Evolutionary conservation across 1,139 yeast genomes (phyloP), one percentile per base, ranked within the genome.

Genomic region (Yamadazyma atlantica): DNA sequence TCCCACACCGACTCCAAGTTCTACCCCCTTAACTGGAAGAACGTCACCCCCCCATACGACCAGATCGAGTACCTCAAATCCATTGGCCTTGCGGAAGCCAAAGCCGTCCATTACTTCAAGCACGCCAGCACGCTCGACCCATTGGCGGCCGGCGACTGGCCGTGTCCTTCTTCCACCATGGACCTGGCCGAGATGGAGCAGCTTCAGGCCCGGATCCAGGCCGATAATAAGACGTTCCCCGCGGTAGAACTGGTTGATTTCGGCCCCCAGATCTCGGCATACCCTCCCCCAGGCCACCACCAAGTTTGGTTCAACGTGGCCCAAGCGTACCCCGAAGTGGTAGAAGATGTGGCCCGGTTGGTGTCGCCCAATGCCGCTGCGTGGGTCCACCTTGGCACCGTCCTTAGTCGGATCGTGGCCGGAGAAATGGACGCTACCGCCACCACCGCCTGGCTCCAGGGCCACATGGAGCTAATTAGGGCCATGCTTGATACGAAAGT

Each of bases 41-140:
- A 69, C 30, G 77, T 79, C 3, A 57, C 69, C 4, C 82, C 82
- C 9, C 73, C 85, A 0, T 62, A 65, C n/a, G 66, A 66, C 8
- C 75, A 78, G 46, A 57, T 75, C 7, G 66, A 70, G 4, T 78
- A 74, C 44, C 58, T 82, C 34, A 55, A 57, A 8, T 54, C 58
- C 1, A 49, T 69, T n/a, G 85, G 85, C 1, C 48, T 78, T 35
- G 32, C 65, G 1, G 66, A 61, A 12, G 49, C 54, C 0, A 64
- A 63, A 21, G 80, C 80, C 0, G 49, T 61, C 4, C 68, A 66
- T 22, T 57, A 67, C 18, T 58, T 75, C 39, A 54, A 61, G 6
- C 60, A 60, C 41, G 55, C 56, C 1, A 46, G 47, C 9, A 52
- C 51, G 32, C 44, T 65, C 29, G 35, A 35, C 2, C 50, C 53